Conservation (phyloP, 306 rosid genomes). For the Castanea mollissima region DNA sequence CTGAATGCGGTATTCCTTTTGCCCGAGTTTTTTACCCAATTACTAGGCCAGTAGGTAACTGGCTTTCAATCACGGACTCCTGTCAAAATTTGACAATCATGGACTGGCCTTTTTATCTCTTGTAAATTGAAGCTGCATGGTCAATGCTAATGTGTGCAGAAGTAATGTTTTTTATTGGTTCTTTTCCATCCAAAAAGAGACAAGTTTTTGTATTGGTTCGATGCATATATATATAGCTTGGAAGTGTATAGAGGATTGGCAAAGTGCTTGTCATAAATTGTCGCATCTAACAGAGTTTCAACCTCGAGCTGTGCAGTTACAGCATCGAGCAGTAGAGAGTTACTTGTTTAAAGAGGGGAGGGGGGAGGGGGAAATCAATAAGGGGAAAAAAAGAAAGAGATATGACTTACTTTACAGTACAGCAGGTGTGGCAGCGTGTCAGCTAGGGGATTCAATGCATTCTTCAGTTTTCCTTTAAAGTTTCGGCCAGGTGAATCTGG, state of each 20-base stretch:
- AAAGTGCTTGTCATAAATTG: not conserved
- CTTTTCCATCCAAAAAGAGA: not conserved
- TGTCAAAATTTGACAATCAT: too few species aligned
- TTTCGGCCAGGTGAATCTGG: not conserved
- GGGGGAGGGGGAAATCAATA: not conserved
- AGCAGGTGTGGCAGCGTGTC: constrained; percentile 21
- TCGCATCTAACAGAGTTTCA: not conserved
- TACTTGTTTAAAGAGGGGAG: too few species aligned
- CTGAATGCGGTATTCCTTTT: not conserved
- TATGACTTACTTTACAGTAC: not conserved
- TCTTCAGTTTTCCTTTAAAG: not conserved
- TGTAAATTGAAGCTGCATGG: not conserved
- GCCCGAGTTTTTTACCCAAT: not conserved
- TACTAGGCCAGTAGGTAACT: not conserved
- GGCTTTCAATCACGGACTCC: not conserved
- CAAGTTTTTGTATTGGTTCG: not conserved
- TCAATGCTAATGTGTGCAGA: not conserved
- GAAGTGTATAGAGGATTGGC: not conserved
- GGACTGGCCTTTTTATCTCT: too few species aligned
- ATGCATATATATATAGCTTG: not conserved
- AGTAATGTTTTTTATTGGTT: not conserved
- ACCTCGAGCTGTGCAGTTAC: not conserved
- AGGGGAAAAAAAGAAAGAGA: not conserved
- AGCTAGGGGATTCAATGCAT: not conserved
- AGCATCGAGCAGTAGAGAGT: not conserved